Conservation (phyloP, 139 green algal species). For the Chlorella sp. region DNA sequence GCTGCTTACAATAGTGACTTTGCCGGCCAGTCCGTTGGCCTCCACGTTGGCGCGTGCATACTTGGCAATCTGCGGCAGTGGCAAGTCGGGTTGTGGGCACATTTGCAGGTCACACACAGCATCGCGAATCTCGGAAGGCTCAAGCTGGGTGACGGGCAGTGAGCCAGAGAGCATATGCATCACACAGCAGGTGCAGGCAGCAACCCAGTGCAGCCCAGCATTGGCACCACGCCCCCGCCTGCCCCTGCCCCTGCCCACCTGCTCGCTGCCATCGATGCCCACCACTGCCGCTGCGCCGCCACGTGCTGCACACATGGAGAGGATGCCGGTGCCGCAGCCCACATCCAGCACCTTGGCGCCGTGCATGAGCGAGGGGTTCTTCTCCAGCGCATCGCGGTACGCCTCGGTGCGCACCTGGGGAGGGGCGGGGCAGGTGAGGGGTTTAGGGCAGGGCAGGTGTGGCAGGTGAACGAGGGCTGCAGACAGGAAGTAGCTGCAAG, state of each 20-base stretch:
- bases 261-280: constrained; percentile 62
- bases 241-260: background rate
- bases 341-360: constrained; percentile 90
- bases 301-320: constrained; percentile 92
- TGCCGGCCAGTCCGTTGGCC: constrained; percentile 63
- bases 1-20: constrained; percentile 70
- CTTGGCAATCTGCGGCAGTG: constrained; percentile 61
- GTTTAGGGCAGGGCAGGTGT: background rate
- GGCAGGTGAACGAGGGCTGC: background rate
- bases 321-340: constrained; percentile 94
- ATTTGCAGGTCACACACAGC: too few species aligned
- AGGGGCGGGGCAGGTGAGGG: background rate
- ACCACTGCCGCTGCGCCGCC: constrained; percentile 83
- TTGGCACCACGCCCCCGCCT: background rate
- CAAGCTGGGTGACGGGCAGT: too few species aligned
- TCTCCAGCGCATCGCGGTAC: constrained; percentile 83
- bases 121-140: too few species aligned
- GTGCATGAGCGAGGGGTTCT: constrained; percentile 79
- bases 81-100: background rate
- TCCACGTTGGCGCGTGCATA: constrained; percentile 60
- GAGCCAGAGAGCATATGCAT: too few species aligned
- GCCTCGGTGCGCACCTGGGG: constrained; percentile 80
- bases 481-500: too few species aligned
- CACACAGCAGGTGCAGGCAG: too few species aligned
- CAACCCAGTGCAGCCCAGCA: too few species aligned